Evolutionary conservation across 2,329 filamentous ascomycete species (phyloP), one percentile per base, ranked within the genome.

Genomic region (Cylindrodendrum hubeiense): DNA sequence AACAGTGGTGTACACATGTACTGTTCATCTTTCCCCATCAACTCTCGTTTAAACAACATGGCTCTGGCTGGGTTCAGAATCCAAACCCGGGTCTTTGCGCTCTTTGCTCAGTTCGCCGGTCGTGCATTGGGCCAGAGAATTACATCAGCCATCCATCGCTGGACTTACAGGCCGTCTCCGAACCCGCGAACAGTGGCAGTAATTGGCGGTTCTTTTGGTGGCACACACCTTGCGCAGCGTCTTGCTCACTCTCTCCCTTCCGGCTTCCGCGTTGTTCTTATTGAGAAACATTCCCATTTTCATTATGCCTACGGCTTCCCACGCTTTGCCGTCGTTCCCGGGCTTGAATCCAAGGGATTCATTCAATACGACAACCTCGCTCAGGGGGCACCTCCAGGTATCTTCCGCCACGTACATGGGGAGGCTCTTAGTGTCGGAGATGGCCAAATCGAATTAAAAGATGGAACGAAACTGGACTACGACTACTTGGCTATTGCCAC

Each of bases 211-310:
- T 71, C 69, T 1, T 71, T 67, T 21, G 68, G 64, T 0, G 69
- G 69, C 2, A 44, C 49, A 2, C 22, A 67, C 8, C 15, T 67
- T 17, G 67, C 58, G 0, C 67, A 68, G 2, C 67, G 59, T 0
- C 33, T 70, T 0, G 24, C 44, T 13, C 61, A 71, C 5, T 61
- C 55, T 0, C 24, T 71, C 0, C 69, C 67, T 0, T 69, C 69
- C 0, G 69, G 69, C 0, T 71, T 62, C 15, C 50, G 69, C 0
- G 67, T 70, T 0, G 15, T 71, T 3, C 54, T 71, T 0, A 10
- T 71, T 1, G 69, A 71, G 21, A 69, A 67, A 21, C 51, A 70
- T 4, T 67, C 69, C 1, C 69, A 71, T 13, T 66, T 71, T 5
- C 67, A 71, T 44, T 54, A 63, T 28, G 59, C 67, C 0, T 71